Conservation (phyloP, 2,329 filamentous ascomycete species). For the Nemania diffusa region DNA sequence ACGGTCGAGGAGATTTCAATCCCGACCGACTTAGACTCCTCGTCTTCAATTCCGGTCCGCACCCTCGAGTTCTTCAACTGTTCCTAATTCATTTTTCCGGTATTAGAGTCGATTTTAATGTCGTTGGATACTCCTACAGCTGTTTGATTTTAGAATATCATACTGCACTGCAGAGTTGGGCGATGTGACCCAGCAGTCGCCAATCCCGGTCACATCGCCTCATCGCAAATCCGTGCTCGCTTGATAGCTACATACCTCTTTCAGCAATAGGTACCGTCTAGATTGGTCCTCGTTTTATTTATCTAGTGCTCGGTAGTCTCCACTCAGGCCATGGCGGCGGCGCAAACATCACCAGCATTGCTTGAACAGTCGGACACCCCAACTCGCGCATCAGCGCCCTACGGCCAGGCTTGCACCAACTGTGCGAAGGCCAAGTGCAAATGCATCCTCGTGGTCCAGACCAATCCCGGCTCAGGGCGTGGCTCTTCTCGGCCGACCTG, state of each 20-base stretch:
- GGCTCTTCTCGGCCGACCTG: conserved; percentile 38
- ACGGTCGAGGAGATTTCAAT: conserved; percentile 16
- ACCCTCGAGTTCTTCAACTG: background rate
- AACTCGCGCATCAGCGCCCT: conserved; percentile 49
- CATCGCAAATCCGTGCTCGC: conserved; percentile 23
- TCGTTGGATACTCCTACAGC: background rate
- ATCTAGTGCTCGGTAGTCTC: background rate
- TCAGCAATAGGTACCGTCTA: too few relatives aligned
- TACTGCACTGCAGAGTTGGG: background rate
- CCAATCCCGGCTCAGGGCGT: conserved; percentile 16
- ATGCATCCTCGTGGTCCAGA: conserved; percentile 51
- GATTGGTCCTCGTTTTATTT: too few relatives aligned
- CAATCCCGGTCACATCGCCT: conserved; percentile 29
- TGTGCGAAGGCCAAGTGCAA: conserved; percentile 59
- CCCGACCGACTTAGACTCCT: conserved; percentile 2
- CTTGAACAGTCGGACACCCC: conserved; percentile 20
- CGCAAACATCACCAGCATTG: conserved; percentile 3
- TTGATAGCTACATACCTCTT: background rate
- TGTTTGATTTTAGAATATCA: background rate
- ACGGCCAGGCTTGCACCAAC: conserved; percentile 55
- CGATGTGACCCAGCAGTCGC: conserved; percentile 14
- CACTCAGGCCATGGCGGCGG: conserved; percentile 26
- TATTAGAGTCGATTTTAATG: background rate
- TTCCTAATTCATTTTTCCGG: background rate
- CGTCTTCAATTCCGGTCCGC: conserved; percentile 9